These are phyloP conservation scores for Przewalskia tangutica DNA, from an alignment of 257 asterid genomes.

Conservation along the genomic window DNA sequence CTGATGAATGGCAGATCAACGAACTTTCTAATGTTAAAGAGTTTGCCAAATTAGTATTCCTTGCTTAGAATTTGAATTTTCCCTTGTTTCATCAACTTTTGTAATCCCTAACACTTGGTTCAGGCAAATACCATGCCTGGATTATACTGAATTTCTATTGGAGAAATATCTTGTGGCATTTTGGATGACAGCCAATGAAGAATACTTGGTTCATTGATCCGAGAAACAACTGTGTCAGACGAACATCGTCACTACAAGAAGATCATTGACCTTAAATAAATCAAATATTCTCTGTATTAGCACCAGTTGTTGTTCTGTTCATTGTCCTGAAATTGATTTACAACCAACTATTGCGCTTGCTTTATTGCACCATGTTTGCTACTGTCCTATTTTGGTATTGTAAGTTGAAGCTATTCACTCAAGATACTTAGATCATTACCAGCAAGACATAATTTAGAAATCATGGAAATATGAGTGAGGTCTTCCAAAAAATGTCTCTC, in stretches of 20 bases:
- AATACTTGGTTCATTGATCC: not conserved
- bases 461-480: no score
- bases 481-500: no score
- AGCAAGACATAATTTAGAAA: no score
- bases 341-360: no score
- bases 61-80: not conserved
- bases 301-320: no score
- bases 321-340: no score
- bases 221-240: not conserved
- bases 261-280: not conserved
- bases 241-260: not conserved
- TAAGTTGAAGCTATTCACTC: no score
- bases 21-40: not conserved
- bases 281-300: no score
- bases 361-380: no score
- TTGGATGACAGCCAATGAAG: constrained; percentile 44
- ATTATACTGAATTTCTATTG: constrained; percentile 70
- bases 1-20: not conserved
- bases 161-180: constrained; percentile 90
- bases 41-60: not conserved
- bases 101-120: constrained; percentile 32
- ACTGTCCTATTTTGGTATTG: no score
- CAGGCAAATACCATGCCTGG: constrained; percentile 96
- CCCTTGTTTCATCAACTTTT: constrained; percentile 6
- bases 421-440: no score